Evolutionary conservation across 1,284 basidiomycete species (phyloP), one percentile per base, ranked within the genome.

Genomic region (Malassezia arunalokei): DNA sequence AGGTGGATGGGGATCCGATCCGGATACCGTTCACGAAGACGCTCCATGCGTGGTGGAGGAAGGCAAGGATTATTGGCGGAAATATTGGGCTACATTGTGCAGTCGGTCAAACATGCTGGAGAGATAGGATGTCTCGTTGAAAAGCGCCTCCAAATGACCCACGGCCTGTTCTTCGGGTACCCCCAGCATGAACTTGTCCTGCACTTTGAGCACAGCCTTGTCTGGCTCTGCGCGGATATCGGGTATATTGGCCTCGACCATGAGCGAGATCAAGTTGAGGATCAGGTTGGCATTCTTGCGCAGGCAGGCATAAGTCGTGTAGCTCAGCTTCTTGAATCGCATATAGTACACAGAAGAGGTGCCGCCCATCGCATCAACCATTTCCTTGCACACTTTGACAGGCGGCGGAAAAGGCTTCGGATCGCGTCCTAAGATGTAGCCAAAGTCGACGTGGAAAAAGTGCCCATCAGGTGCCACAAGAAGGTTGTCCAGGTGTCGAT

Each of bases 341-440:
- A 82, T 81, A 73, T 98, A 90, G 90, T 68, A 85, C 80, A n/a
- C 86, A 81, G 33, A 68, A 6, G 48, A 38, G 1, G 70, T 54
- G 5, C 94, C 92, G 14, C 94, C 94, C 91, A 99, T 95, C 7
- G 86, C 91, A 68, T 99, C 94, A 0, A 98, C 89, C 94, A 98
- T 99, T 73, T 98, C 94, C 65, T 94, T 92, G 76, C 90, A 94
- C 28, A 99, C 86, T 75, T 99, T 99, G 64, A 98, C 90, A 1
- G 90, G 87, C 1, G 94, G 94, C 5, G 94, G 90, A 71, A 94
- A 95, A 0, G 91, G 90, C 73, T 99, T 98, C 0, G 94, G 94
- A 70, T 98, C 94, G 6, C 91, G 84, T 3, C 92, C 92, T 7
- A 99, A 80, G 65, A 98, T 98, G 75, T 96, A 99, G 3, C 94